Base-by-base conservation (phyloP, 306 rosid species). In the Trichosanthes cucumerina region DNA sequence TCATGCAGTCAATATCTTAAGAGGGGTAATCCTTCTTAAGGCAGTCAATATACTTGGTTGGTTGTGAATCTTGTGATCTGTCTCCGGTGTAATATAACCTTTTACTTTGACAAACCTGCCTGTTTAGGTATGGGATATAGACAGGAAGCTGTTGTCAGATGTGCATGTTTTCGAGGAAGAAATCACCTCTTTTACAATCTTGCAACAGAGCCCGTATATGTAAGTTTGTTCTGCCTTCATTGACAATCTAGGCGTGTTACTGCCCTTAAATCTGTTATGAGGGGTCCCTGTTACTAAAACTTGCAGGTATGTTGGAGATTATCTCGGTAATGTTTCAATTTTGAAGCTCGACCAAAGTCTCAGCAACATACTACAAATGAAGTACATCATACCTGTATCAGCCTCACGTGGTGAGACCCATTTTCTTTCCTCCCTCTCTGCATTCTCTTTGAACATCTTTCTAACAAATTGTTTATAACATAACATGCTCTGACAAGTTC, bases 91-190 rank as follows among this genome's bases (percentile, higher is more conserved):
- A 70, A 23, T 70, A 24, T 47, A 23, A 3, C 59, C 47, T 44
- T 1, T 44, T 46, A 24, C 21, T 24, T 72, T 26, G 39, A 73
- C 38, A 49, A 13, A 16, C 60, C 77, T 73, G 39, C 9, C 49
- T 49, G 39, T 46, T 43, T 83, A 94, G 98, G 93, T 94, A 82
- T 94, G 98, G 96, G 93, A 90, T 90, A 82, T 92, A 49, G 92
- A 87, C 65, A 83, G 84, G 82, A 92, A 90, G 83, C 57, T 73
- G 39, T 74, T 86, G 79, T 82, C 81, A 83, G 81, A 88, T 78
- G 87, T 84, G 78, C 87, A 84, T 78, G 41, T 75, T 80, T 83
- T 69, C 65, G 81, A 84, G 72, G 86, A 85, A 83, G 95, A 90
- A 79, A 88, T 94, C 54, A 89, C 96, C 34, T 82, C 89, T 57